phyloP scores from a whole-genome alignment of 805 yeast genomes.

The Candida insectorum region DNA sequence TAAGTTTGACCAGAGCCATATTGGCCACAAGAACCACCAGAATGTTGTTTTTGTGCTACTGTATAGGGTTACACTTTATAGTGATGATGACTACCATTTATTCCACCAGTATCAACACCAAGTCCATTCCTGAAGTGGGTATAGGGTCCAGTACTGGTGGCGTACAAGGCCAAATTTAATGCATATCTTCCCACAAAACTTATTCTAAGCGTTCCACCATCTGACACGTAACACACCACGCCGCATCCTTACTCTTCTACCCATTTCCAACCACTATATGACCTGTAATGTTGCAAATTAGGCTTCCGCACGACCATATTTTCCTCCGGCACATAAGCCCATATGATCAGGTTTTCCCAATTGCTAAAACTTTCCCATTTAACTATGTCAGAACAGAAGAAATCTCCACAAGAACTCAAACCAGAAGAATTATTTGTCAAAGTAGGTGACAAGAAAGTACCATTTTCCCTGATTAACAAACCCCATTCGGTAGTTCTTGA shows the following conservation, averaged over 20 bases:
- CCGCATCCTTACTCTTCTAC: too few species aligned
- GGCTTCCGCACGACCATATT: too few species aligned
- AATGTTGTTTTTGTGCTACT: constrained; percentile 68
- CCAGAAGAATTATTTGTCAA: constrained; percentile 18
- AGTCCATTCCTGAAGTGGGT: constrained; percentile 46
- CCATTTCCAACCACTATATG: too few species aligned
- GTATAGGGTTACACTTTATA: constrained; percentile 69
- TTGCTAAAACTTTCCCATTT: too few species aligned
- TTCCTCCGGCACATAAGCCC: too few species aligned
- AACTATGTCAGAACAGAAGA: too few species aligned
- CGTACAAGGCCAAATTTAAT: neutral
- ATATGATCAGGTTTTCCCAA: too few species aligned
- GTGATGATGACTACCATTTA: constrained; percentile 63
- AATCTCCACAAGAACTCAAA: too few species aligned
- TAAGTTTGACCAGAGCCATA: constrained; percentile 69
- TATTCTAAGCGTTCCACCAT: too few species aligned
- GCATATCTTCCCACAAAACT: too few species aligned
- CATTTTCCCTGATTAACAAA: constrained; percentile 32
- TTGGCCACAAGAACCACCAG: constrained; percentile 71
- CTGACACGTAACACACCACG: too few species aligned
- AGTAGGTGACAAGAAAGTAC: constrained; percentile 36
- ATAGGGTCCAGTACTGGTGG: constrained; percentile 40
- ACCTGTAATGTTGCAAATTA: too few species aligned
- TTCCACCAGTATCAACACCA: constrained; percentile 45
- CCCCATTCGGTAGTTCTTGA: constrained; percentile 32